These are phyloP conservation scores for Persicaria maculosa DNA, from an alignment of 148 eudicot genomes.

Conservation along the genomic window DNA sequence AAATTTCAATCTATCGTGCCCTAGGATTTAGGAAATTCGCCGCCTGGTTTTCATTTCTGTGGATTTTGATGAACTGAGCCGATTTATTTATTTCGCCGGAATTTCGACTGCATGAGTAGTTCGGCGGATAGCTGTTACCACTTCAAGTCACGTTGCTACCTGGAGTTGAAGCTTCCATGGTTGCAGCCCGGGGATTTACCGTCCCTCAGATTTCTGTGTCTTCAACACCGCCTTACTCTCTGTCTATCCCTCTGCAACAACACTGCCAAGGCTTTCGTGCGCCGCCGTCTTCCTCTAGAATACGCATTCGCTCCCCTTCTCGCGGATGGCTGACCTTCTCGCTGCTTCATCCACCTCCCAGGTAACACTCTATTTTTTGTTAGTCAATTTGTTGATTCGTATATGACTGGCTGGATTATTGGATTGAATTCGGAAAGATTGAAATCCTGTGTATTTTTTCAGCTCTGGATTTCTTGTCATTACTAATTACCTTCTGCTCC, in stretches of 20 bases:
- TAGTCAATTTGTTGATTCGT: background rate
- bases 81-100: background rate
- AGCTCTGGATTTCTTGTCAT: background rate
- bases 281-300: slow-evolving; percentile 21
- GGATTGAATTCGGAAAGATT: background rate
- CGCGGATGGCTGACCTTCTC: slow-evolving; percentile 31
- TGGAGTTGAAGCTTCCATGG: slow-evolving; percentile 26
- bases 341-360: slow-evolving; percentile 17
- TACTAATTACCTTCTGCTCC: background rate
- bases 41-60: background rate
- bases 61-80: background rate
- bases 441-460: background rate
- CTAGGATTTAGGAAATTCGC: background rate
- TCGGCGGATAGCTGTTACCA: slow-evolving; percentile 15
- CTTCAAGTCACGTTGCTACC: slow-evolving; percentile 28
- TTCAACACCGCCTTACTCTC: slow-evolving; percentile 3
- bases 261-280: slow-evolving; percentile 14
- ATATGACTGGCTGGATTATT: background rate
- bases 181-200: slow-evolving; percentile 19
- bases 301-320: slow-evolving; percentile 33
- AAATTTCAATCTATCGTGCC: background rate
- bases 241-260: slow-evolving; percentile 14
- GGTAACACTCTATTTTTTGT: slow-evolving; percentile 9
- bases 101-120: slow-evolving; percentile 35
- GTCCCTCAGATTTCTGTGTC: slow-evolving; percentile 39